These are phyloP conservation scores for Botrytis sinoallii DNA, from an alignment of 2,329 filamentous ascomycete genomes.

Conservation along the genomic window DNA sequence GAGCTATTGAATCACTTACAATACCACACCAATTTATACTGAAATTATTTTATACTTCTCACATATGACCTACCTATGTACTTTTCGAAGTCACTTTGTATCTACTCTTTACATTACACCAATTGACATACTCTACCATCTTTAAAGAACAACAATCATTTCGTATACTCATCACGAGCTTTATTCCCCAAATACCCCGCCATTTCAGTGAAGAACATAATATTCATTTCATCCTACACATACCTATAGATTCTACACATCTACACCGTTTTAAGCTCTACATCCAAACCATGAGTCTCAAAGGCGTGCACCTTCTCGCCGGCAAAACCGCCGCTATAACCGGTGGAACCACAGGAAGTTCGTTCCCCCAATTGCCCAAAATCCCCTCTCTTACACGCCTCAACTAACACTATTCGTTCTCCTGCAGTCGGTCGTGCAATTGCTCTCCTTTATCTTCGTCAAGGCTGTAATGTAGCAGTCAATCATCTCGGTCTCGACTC, in stretches of 20 bases:
- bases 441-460: conserved; percentile 70
- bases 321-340: conserved; percentile 21
- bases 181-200: background rate
- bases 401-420: background rate
- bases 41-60: background rate
- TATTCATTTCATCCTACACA: background rate
- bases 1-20: background rate
- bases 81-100: background rate
- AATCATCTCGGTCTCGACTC: conserved; percentile 68
- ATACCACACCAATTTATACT: background rate
- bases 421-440: conserved; percentile 75
- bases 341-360: conserved; percentile 20
- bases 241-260: background rate
- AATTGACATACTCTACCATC: background rate
- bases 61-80: background rate
- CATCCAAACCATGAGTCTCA: background rate
- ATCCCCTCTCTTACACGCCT: background rate
- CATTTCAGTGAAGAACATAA: background rate
- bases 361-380: conserved; percentile 39
- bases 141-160: background rate
- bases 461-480: conserved; percentile 75
- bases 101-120: background rate
- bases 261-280: background rate
- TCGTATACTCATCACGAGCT: background rate
- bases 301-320: conserved; percentile 6